Evolutionary conservation across 371 early-diverging fungal genomes (phyloP).

Genomic region (Apophysomyces variabilis): DNA sequence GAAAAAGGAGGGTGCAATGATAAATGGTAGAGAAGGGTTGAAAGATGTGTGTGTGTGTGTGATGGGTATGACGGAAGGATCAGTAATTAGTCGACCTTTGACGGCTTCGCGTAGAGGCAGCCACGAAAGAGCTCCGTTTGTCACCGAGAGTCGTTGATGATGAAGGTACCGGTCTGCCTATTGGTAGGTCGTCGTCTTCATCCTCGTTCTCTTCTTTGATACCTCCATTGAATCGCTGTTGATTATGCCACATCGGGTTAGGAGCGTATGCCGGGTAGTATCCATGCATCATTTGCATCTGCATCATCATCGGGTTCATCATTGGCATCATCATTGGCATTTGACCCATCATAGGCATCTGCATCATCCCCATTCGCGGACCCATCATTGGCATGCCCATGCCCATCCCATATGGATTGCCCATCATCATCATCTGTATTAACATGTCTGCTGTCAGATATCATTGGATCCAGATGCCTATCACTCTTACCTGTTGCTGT

Average conservation of each 20-base stretch:
- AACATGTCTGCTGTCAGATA: not conserved
- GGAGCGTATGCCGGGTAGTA: constrained; percentile 39
- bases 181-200: constrained; percentile 42
- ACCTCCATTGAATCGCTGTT: not conserved
- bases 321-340: constrained; percentile 22
- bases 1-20: not conserved
- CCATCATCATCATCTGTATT: constrained; percentile 36
- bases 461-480: not conserved
- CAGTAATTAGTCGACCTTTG: constrained; percentile 12
- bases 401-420: constrained; percentile 28
- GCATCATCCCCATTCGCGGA: constrained; percentile 32
- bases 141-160: not conserved
- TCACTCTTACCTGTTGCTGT: constrained; percentile 22
- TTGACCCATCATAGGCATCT: constrained; percentile 13
- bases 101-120: not conserved
- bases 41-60: not conserved
- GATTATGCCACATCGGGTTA: constrained; percentile 28
- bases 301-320: constrained; percentile 18
- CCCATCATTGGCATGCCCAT: constrained; percentile 40
- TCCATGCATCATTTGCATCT: constrained; percentile 44
- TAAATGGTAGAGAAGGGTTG: not conserved
- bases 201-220: constrained; percentile 30
- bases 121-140: not conserved
- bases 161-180: constrained; percentile 7
- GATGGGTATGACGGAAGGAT: not conserved